Base-by-base conservation (phyloP, 805 yeast genomes). In the Lachancea meyersii region DNA sequence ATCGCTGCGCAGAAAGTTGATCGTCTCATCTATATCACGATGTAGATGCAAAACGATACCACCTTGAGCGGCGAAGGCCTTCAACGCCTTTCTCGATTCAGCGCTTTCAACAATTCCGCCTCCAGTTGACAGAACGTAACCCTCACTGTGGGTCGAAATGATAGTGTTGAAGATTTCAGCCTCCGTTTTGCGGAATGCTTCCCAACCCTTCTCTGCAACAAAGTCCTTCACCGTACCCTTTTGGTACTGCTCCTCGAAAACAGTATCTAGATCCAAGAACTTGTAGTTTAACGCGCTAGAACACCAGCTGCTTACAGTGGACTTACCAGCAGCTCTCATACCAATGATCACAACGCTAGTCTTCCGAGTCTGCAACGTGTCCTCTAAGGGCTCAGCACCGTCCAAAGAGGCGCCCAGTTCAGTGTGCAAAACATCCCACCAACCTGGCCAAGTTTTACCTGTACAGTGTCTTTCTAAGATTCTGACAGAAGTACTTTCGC, bases 381-480 rank as follows among this genome's bases (percentile, higher is more conserved):
- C 40, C 20, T 40, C 39, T 9, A 62, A 54, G 5, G 75, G 73
- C 57, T 85, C 94, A 53, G 71, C 71, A 20, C 98, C 98, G 54
- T 79, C 83, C 28, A 93, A 63, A 9, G 64, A 55, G 20, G 77
- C 82, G 17, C 79, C 74, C 54, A 93, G 77, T 37, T 73, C 66
- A 38, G 83, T 75, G 59, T 80, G 88, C 49, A 93, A 70, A 27
- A 80, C 75, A 65, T 93, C 98, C 98, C 98, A 93, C 98, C 98
- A 93, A 30, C 97, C 97, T 17, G 98, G 98, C 98, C 98, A 93
- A 0, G 98, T 93, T 69, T 93, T 93, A 44, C 91, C 94, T 1
- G 96, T 94, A 60, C 97, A 87, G 20, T 83, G 77, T 65, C 97
- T 79, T 58, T 91, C 96, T 51, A 82, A 78, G 46, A 93, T 79